Evolutionary conservation across 441 rosid species (phyloP), one percentile per base, ranked within the genome.

Genomic region (Pelargonium citronellum): DNA sequence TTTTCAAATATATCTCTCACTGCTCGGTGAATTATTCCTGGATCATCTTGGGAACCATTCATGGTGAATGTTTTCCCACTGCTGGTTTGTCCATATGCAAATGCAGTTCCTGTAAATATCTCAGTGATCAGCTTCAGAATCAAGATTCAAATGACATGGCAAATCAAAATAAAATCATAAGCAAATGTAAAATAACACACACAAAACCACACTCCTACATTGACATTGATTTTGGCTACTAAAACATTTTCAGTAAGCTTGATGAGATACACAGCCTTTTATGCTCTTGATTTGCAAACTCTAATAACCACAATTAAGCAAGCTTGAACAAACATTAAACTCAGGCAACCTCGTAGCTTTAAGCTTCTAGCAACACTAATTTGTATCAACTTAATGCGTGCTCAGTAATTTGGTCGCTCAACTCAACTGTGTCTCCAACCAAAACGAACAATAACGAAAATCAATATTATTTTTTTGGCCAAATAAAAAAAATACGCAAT

Each of bases 61-160:
- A 93, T 91, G 0, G 97, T 93, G 74, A 87, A 93, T 13, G 98
- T 91, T 78, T 93, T 93, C 27, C 98, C 98, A 77, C 98, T 93
- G 83, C 96, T 93, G 9, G 98, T 93, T 78, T 91, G 98, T 67
- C 98, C 98, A 76, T 93, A 91, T 11, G 96, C 98, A 88, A 93
- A 93, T 49, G 87, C 96, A 69, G 97, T 89, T 63, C 96, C 98
- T 91, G 66, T 7, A 64, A 62, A 67, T 7, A 47, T 34, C 5
- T 9, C 8, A 41, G 24, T 11, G 1, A 53, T 37, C 27, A 67
- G 46, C 63, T 41, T 4, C 57, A 51, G 49, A 13, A 55, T 61
- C 66, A 60, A 13, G n/a, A 8, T n/a, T 27, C 34, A 8, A 67
- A 3, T 3, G 27, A 11, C 46, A 17, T 43, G 57, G 55, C 69